A percentile compares a stretch with the other conserved stretches of the same genome.
phyloP scores from a whole-genome alignment of 208 protist species.

The Phytomonas francai region DNA sequence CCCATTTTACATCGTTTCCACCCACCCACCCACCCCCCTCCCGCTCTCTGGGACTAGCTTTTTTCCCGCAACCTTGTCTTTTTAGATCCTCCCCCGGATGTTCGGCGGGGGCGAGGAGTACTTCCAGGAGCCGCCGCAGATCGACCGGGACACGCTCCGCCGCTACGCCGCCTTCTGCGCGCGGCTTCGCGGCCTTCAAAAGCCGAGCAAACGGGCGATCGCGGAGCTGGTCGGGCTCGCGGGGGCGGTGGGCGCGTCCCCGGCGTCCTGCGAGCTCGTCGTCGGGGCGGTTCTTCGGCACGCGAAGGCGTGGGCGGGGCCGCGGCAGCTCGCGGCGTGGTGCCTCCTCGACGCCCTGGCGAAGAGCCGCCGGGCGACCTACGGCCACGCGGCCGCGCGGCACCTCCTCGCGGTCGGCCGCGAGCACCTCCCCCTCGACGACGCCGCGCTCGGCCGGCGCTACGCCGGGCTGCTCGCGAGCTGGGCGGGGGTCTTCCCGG shows the following conservation, averaged over 20 bases:
- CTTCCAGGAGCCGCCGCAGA: conserved; percentile 73
- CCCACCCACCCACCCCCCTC: too few relatives aligned
- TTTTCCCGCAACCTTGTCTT: too few relatives aligned
- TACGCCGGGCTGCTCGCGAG: conserved; percentile 88
- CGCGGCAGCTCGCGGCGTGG: conserved; percentile 84
- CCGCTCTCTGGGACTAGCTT: too few relatives aligned
- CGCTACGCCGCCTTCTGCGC: conserved; percentile 74
- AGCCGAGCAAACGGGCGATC: conserved; percentile 73
- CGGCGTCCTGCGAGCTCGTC: conserved; percentile 74
- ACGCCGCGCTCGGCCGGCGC: conserved; percentile 56
- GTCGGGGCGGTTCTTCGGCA: conserved; percentile 81
- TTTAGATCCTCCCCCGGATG: conserved; percentile 36
- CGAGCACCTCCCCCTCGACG: conserved; percentile 88
- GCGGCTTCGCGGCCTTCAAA: conserved; percentile 56
- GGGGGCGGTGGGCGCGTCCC: conserved; percentile 62
- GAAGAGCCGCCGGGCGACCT: conserved; percentile 84
- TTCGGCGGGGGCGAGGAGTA: conserved; percentile 89
- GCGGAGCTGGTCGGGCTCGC: conserved; percentile 37
- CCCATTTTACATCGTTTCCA: too few relatives aligned
- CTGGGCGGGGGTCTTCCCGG: conserved; percentile 85
- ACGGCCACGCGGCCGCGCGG: conserved; percentile 71
- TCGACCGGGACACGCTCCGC: conserved; percentile 71
- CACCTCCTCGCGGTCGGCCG: conserved; percentile 84
- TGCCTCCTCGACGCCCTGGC: conserved; percentile 88
- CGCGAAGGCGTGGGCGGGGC: conserved; percentile 81